These are phyloP conservation scores for Cryptosporidium parvum DNA, from an alignment of 169 alveolate genomes.

Conservation along the genomic window DNA sequence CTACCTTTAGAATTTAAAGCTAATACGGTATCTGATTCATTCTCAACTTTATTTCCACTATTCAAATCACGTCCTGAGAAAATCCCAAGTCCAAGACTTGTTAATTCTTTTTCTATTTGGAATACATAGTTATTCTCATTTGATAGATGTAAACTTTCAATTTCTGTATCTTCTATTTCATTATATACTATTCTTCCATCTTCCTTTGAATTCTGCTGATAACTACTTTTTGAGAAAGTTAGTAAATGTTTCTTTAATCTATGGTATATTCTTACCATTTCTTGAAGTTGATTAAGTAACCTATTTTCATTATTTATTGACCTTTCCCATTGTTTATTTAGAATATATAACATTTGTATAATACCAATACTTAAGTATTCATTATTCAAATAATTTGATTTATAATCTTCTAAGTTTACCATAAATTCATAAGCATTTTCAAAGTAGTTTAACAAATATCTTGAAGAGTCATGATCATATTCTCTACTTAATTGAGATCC, in stretches of 20 bases:
- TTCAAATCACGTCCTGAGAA: conserved; percentile 61
- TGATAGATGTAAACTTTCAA: conserved; percentile 21
- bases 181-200: not conserved
- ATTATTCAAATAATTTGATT: not conserved
- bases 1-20: not conserved
- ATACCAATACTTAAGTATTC: conserved; percentile 20
- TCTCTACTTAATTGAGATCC: not conserved
- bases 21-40: not conserved
- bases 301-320: conserved; percentile 7
- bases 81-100: conserved; percentile 68
- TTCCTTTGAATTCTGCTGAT: not conserved
- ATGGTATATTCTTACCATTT: conserved; percentile 71
- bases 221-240: not conserved
- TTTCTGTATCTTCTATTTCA: not conserved
- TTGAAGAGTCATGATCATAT: not conserved
- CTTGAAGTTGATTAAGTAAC: conserved; percentile 34
- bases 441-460: not conserved
- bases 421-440: conserved; percentile 11
- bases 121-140: conserved; percentile 41
- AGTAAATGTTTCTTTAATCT: conserved; percentile 30
- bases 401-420: conserved; percentile 2
- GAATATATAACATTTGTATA: conserved; percentile 34
- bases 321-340: conserved; percentile 67
- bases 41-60: not conserved
- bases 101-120: conserved; percentile 48